Base-by-base conservation (phyloP, 2,329 filamentous ascomycete species). In the Triangularia verruculosa region DNA sequence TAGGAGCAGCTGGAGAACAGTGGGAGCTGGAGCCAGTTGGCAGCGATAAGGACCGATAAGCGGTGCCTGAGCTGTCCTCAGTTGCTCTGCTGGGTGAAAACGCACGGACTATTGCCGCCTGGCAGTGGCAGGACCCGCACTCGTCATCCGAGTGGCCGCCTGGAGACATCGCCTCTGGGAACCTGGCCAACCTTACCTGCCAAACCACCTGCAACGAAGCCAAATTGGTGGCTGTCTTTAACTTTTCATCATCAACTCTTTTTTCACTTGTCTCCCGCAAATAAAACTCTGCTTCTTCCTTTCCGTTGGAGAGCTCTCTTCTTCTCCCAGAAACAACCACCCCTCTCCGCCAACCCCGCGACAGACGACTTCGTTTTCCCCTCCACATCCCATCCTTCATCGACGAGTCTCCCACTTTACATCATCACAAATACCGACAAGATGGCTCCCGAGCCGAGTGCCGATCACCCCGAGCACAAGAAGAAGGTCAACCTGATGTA, bases 401-500 rank as follows among this genome's bases (percentile, higher is more conserved):
- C 64, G 27, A 58, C 59, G 61, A 39, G 51, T 64, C 54, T 51
- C 61, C 62, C 47, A 15, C 63, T 59, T 28, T 59, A 34, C 34
- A 55, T 57, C 62, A 52, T 59, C 57, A 56, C 62, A 30, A 59
- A 64, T 55, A 62, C 66, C 67, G 71, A 70, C 85, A 90, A 79
- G 70, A 93, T 93, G 90, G 87, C 89, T 78, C 78, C 86, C 70
- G 86, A 90, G 75, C 86, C 87, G 67, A 67, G 64, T 30, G 62
- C 70, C 61, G 83, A 84, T 72, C 79, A 84, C 71, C 74, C 72
- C 59, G 84, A 91, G 66, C 83, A 87, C 72, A 93, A 92, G 86
- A 89, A 89, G 81, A 93, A 92, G 88, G 89, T 89, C 78, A 91
- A 94, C 79, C 78, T 94, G 78, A 85, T 86, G 91, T 94, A 86